Base-by-base conservation (phyloP, 257 asterid genomes). In the Linaria vulgaris region DNA sequence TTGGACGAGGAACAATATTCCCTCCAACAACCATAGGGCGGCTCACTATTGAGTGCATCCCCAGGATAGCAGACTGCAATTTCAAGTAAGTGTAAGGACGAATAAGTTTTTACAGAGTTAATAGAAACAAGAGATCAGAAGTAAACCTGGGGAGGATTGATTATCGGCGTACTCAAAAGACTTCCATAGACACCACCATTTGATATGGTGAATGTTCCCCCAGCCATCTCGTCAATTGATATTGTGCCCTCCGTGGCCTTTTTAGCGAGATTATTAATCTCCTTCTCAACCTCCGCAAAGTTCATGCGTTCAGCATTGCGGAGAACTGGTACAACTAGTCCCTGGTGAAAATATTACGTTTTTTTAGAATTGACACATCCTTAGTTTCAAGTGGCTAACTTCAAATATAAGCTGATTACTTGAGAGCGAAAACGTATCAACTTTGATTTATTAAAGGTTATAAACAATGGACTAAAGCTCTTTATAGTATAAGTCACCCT, bases 121-220 rank as follows among this genome's bases (percentile, higher is more conserved):
- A 12, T 2, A 11, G 45, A 16, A 25, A 15, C 15, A 38, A 14
- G 50, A 16, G 5, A 0, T 43, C 17, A 16, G 49, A 47, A 65
- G 9, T 1, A 65, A 52, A 94, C 99, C 96, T 94, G 99, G 30
- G 99, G 99, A 66, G 99, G 99, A 62, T 94, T 94, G 69, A 94
- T 94, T 68, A 94, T 90, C 66, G 99, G 99, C 64, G 96, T 94
- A 74, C 99, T 94, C 68, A 87, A 64, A 70, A 94, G 95, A 78
- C 99, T 94, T 74, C 99, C 97, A 75, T 94, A 94, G 44, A 94
- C 96, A 53, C 99, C 99, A 49, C 99, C 99, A 46, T 94, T 94
- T 25, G 99, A 94, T 64, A 94, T 94, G 56, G 99, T 94, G 74
- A 94, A 90, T 7, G 97, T 76, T 30, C 96, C 96, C 16, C 99